phyloP scores from a whole-genome alignment of 2,329 filamentous ascomycete genomes.

The Diplocarpon rosae region DNA sequence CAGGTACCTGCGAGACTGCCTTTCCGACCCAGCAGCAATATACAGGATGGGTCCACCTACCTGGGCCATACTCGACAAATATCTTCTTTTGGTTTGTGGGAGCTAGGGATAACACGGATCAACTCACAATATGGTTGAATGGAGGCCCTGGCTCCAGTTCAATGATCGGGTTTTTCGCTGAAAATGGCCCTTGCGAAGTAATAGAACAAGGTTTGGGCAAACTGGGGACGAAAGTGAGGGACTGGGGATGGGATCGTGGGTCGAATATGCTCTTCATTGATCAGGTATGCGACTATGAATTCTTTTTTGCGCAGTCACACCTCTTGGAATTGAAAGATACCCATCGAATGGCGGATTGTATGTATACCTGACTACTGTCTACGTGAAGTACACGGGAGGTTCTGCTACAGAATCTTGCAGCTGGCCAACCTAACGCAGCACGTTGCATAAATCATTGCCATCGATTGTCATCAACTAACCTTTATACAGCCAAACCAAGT shows the following conservation, averaged over 20 bases:
- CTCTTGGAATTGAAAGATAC: background rate
- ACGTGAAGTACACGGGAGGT: too few species aligned
- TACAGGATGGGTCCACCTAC: constrained; percentile 56
- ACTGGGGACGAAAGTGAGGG: constrained; percentile 44
- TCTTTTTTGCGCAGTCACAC: constrained; percentile 2
- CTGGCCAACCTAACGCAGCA: too few species aligned
- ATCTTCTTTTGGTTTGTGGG: constrained; percentile 39
- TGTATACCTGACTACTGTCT: too few species aligned
- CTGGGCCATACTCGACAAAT: constrained; percentile 41
- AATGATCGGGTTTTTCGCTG: constrained; percentile 52
- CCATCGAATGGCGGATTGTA: background rate
- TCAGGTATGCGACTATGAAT: constrained; percentile 34
- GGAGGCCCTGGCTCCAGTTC: constrained; percentile 56
- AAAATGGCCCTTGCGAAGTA: constrained; percentile 44
- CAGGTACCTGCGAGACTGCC: constrained; percentile 52
- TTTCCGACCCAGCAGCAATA: constrained; percentile 58
- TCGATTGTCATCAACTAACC: constrained; percentile 10
- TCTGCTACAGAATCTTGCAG: too few species aligned
- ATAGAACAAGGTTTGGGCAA: constrained; percentile 36
- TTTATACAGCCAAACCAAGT: constrained; percentile 54
- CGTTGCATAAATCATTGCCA: background rate
- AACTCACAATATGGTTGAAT: constrained; percentile 54
- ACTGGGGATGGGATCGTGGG: constrained; percentile 55
- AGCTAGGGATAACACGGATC: constrained; percentile 35
- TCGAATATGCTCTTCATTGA: constrained; percentile 45